Conservation (phyloP, 2,329 filamentous ascomycete species). For the Xenoacremonium recifei region DNA sequence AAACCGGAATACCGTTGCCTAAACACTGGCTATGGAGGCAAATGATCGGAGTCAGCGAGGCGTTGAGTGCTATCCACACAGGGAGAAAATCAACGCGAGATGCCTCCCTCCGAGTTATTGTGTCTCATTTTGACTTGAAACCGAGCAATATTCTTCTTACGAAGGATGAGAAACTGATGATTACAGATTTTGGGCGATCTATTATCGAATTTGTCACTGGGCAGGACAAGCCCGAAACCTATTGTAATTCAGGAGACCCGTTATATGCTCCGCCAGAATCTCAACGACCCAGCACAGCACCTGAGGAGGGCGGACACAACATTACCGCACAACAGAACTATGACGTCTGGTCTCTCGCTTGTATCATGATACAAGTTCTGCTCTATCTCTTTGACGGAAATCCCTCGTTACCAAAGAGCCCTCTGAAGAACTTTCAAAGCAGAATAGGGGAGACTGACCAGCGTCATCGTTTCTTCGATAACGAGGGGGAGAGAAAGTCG, state of each 20-base stretch:
- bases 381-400: not conserved
- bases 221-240: not conserved
- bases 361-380: not conserved
- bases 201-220: not conserved
- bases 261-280: not conserved
- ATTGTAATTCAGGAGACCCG: not conserved
- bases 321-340: not conserved
- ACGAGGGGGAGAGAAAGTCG: too few species aligned
- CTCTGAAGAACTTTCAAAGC: not conserved
- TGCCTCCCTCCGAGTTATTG: not conserved
- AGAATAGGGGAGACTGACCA: not conserved
- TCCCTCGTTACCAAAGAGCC: not conserved
- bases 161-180: constrained; percentile 1
- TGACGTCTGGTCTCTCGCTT: not conserved
- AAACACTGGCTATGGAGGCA: constrained; percentile 1
- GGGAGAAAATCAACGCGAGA: not conserved
- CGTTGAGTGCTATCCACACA: constrained; percentile 1
- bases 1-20: not conserved
- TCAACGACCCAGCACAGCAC: not conserved
- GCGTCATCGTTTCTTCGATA: not conserved
- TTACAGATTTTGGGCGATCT: constrained; percentile 3
- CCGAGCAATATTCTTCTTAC: constrained; percentile 5
- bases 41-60: not conserved
- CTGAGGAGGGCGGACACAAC: not conserved
- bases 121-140: constrained; percentile 7